Percentiles rank a stretch among this genome's conserved stretches.
Evolutionary conservation across 1,139 yeast genomes (phyloP).

Genomic region (Meyerozyma smithsonii): DNA sequence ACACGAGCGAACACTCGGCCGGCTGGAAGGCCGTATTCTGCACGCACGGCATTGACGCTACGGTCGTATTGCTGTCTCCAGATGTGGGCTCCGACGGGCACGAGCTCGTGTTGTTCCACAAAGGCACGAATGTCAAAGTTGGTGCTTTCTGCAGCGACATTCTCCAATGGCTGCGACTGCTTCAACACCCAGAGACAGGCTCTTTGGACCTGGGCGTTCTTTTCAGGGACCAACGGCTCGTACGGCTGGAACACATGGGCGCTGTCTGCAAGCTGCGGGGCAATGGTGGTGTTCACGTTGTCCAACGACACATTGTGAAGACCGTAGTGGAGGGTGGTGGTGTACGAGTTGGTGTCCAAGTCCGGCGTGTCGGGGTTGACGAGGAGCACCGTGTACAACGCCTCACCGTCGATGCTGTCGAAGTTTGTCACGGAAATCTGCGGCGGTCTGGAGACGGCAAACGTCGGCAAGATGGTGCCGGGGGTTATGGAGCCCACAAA

Average conservation of each 20-base stretch:
- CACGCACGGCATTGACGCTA: constrained; percentile 63
- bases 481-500: constrained; percentile 66
- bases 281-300: constrained; percentile 55
- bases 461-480: constrained; percentile 69
- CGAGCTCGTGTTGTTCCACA: constrained; percentile 48
- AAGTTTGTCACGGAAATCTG: constrained; percentile 70
- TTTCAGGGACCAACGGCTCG: constrained; percentile 84
- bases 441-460: constrained; percentile 72
- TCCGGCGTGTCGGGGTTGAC: constrained; percentile 95
- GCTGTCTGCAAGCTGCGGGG: constrained; percentile 40
- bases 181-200: constrained; percentile 88
- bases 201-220: constrained; percentile 78
- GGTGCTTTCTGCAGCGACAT: constrained; percentile 25
- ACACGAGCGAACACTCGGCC: constrained; percentile 72
- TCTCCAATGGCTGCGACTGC: constrained; percentile 37
- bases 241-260: constrained; percentile 51
- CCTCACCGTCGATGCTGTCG: constrained; percentile 37
- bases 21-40: constrained; percentile 61
- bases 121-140: constrained; percentile 71
- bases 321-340: constrained; percentile 76
- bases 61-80: constrained; percentile 89
- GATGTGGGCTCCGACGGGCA: constrained; percentile 84
- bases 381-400: constrained; percentile 66
- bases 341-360: constrained; percentile 58
- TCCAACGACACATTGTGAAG: constrained; percentile 62